Evolutionary conservation across 2,329 filamentous ascomycete genomes (phyloP).

Genomic region (Zelopaecilomyces penicillatus): DNA sequence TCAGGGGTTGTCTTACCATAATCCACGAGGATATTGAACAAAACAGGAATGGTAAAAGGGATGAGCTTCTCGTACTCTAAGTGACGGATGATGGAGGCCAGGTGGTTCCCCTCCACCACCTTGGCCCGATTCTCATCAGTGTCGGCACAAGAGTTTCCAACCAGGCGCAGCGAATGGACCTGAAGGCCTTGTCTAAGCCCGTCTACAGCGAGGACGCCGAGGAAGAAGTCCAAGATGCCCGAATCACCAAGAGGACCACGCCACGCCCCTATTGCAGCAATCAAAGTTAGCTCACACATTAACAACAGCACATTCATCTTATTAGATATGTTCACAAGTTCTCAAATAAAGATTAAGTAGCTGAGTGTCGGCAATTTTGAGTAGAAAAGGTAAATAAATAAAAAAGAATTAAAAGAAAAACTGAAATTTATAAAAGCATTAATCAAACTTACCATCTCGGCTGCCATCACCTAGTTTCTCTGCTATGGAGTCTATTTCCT

Average conservation of each 20-base stretch:
- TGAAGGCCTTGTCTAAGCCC: constrained; percentile 35
- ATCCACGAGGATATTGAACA: constrained; percentile 56
- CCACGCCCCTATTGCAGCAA: constrained; percentile 40
- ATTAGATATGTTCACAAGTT: too few species aligned
- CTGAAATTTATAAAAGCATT: background rate
- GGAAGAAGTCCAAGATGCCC: constrained; percentile 48
- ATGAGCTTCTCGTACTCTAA: constrained; percentile 40
- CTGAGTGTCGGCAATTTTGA: too few species aligned
- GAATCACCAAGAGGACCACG: constrained; percentile 49
- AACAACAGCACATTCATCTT: too few species aligned
- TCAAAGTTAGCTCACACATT: background rate
- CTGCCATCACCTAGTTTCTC: constrained; percentile 48
- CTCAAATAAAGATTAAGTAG: too few species aligned
- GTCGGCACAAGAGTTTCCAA: constrained; percentile 57
- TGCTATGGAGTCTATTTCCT: constrained; percentile 37
- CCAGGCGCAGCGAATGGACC: constrained; percentile 47
- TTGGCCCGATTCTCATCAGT: constrained; percentile 53
- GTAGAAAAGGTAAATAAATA: background rate
- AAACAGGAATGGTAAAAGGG: constrained; percentile 47
- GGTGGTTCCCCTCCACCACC: constrained; percentile 40
- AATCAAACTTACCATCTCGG: constrained; percentile 41
- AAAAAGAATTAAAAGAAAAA: background rate
- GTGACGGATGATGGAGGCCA: constrained; percentile 40
- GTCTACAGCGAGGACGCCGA: constrained; percentile 34
- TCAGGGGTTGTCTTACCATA: constrained; percentile 39